phyloP scores from a whole-genome alignment of 1,139 yeast species.

The Saccharomyces hybrid region DNA sequence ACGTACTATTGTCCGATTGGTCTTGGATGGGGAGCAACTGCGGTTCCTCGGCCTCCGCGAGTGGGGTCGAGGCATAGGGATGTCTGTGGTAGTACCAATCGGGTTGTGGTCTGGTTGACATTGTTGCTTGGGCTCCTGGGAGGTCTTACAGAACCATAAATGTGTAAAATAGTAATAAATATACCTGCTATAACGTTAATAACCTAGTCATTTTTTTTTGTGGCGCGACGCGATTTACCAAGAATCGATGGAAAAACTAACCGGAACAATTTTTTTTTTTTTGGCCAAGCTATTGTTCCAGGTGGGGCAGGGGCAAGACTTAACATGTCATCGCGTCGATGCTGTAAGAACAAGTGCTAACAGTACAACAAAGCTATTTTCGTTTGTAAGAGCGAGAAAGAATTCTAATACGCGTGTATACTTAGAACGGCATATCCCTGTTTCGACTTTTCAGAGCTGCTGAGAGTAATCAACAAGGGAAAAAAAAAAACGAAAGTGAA shows the following conservation, averaged over 20 bases:
- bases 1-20: not conserved
- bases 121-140: not conserved
- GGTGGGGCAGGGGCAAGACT: constrained; percentile 1
- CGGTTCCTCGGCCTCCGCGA: not conserved
- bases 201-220: not conserved
- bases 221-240: not conserved
- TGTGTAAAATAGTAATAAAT: not conserved
- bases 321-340: not conserved
- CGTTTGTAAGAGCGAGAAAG: not conserved
- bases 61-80: not conserved
- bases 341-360: not conserved
- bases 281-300: not conserved
- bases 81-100: not conserved
- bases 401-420: not conserved
- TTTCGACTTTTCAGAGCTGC: not conserved
- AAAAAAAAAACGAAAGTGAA: not conserved
- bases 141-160: not conserved
- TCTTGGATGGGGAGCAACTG: not conserved
- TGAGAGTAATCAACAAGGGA: not conserved
- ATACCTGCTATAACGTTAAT: not conserved
- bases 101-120: not conserved
- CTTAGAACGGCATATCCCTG: not conserved
- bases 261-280: not conserved
- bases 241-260: not conserved
- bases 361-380: not conserved